These are phyloP conservation scores for Jamesozyma spencerorum DNA, from an alignment of 805 yeast species.

Conservation along the genomic window DNA sequence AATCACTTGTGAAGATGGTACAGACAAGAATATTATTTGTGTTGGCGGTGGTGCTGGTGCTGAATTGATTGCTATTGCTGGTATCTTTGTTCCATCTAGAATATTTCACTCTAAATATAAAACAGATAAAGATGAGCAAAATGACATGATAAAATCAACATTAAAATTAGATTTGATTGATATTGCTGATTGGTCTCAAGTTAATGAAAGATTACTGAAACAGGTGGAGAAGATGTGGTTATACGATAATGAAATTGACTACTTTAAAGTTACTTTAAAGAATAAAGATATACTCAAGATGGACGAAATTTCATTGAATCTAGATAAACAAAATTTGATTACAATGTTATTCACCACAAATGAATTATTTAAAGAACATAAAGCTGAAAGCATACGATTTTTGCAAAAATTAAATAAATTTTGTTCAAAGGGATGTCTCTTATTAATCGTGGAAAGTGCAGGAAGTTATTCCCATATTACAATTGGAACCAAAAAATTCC, in stretches of 20 bases:
- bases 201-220: conserved; percentile 37
- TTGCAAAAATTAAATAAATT: conserved; percentile 42
- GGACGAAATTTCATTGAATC: conserved; percentile 17
- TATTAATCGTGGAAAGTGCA: conserved; percentile 77
- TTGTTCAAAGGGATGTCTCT: conserved; percentile 48
- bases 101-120: conserved; percentile 17
- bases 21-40: conserved; percentile 38
- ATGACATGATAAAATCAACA: conserved; percentile 10
- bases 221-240: conserved; percentile 48
- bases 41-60: conserved; percentile 91
- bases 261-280: conserved; percentile 28
- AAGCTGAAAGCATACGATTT: conserved; percentile 48
- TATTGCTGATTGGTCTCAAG: conserved; percentile 66
- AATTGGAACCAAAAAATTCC: conserved; percentile 69
- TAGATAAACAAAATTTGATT: conserved; percentile 38
- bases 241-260: conserved; percentile 29
- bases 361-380: conserved; percentile 68
- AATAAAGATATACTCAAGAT: conserved; percentile 32
- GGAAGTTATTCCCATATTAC: conserved; percentile 79
- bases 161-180: conserved; percentile 53
- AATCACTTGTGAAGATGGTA: conserved; percentile 9
- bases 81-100: conserved; percentile 40
- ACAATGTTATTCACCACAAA: conserved; percentile 80
- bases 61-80: conserved; percentile 55
- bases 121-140: conserved; percentile 1